Evolutionary conservation across 257 asterid genomes (phyloP).

Genomic region (Nicotiana benthamiana): DNA sequence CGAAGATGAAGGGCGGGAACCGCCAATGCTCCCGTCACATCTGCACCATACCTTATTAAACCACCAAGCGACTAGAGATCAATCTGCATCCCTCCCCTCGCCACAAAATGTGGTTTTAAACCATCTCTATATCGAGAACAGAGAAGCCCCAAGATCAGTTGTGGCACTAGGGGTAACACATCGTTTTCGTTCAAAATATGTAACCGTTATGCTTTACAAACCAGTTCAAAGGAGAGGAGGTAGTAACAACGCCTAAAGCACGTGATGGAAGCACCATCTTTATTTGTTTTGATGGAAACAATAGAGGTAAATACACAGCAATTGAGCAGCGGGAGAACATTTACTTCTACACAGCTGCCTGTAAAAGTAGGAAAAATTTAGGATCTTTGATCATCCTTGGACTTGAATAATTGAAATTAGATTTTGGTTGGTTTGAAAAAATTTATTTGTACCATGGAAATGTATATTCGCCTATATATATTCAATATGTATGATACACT

Average conservation of each 20-base stretch:
- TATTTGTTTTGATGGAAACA: not conserved
- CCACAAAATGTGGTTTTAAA: conserved; percentile 75
- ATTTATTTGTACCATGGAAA: not conserved
- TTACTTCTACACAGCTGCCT: not conserved
- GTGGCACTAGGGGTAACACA: conserved; percentile 83
- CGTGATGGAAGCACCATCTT: conserved; percentile 9
- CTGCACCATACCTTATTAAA: conserved; percentile 61
- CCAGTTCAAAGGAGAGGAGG: conserved; percentile 75
- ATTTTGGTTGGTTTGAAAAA: not conserved
- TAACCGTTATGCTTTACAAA: conserved; percentile 83
- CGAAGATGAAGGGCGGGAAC: conserved; percentile 82
- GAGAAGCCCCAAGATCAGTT: conserved; percentile 57
- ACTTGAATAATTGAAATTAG: not conserved
- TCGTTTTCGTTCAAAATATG: conserved; percentile 79
- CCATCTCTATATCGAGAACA: conserved; percentile 82
- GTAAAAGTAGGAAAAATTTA: not conserved
- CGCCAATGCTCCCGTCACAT: conserved; percentile 70
- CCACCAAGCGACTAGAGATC: conserved; percentile 35
- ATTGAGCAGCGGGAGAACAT: not conserved
- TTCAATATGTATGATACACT: not conserved
- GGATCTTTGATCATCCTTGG: not conserved
- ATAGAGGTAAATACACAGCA: conserved; percentile 8
- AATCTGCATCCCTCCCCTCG: conserved; percentile 37
- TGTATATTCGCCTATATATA: too few relatives aligned
- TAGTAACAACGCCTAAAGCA: conserved; percentile 13